Percentiles rank a stretch among this genome's conserved stretches.
phyloP scores from a whole-genome alignment of 257 asterid genomes.

The Haberlea rhodopensis region DNA sequence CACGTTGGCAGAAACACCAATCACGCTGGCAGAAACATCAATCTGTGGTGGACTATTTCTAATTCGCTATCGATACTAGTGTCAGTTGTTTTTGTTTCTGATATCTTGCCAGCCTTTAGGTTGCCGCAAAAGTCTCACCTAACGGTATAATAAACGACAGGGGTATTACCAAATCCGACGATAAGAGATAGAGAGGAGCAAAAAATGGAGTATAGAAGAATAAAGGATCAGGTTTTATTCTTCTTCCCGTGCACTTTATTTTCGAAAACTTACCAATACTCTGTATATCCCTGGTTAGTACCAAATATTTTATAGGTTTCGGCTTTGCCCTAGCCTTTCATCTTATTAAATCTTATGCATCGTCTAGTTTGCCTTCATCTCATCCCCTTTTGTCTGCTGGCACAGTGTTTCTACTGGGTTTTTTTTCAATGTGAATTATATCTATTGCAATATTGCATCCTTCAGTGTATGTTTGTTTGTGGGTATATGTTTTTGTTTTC shows the following conservation, averaged over 20 bases:
- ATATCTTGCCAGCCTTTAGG: neutral
- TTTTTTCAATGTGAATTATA: no score
- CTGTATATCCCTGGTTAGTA: neutral
- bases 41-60: neutral
- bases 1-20: neutral
- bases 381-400: neutral
- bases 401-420: neutral
- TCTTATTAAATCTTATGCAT: neutral
- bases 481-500: neutral
- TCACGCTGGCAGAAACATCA: neutral
- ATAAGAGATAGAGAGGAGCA: neutral
- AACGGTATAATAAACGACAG: neutral
- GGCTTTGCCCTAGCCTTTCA: neutral
- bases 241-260: neutral
- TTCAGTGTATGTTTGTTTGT: neutral
- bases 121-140: neutral
- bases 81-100: neutral
- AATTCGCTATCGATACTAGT: neutral
- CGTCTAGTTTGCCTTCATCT: neutral
- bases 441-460: neutral
- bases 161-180: neutral
- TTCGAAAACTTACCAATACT: conserved; percentile 1
- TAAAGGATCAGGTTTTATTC: conserved; percentile 58
- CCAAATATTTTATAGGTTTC: neutral
- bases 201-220: conserved; percentile 61